A percentile compares a stretch with the other conserved stretches of the same genome.
Evolutionary conservation across 768 basidiomycete genomes (phyloP).

Genomic region (Lentinus tigrinus): DNA sequence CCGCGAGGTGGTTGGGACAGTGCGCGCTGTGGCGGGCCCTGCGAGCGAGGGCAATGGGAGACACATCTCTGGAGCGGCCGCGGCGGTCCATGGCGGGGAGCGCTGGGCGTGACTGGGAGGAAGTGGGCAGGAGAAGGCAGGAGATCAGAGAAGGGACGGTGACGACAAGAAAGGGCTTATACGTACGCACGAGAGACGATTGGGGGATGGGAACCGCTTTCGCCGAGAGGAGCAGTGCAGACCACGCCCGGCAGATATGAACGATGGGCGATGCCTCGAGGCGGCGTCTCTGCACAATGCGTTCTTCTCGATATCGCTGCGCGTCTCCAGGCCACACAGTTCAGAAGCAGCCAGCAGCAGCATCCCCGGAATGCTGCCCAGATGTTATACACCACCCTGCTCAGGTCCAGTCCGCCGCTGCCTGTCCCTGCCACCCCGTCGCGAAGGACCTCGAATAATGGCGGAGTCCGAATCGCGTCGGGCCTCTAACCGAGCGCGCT

Average conservation of each 20-base stretch:
- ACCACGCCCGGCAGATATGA: conserved; percentile 4
- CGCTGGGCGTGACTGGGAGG: conserved; percentile 10
- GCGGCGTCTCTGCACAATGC: conserved; percentile 6
- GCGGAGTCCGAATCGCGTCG: background rate
- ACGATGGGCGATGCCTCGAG: conserved; percentile 14
- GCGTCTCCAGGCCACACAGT: background rate
- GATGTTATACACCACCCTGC: too few relatives aligned
- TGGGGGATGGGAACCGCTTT: background rate
- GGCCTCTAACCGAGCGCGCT: conserved; percentile 1
- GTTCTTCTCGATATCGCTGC: background rate
- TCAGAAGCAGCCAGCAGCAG: background rate
- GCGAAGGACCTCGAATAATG: background rate
- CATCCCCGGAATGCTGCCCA: background rate
- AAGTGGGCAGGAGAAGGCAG: conserved; percentile 6
- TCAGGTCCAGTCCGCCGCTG: too few relatives aligned
- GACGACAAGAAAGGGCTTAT: conserved; percentile 21
- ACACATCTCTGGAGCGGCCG: conserved; percentile 28
- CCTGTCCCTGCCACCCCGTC: too few relatives aligned
- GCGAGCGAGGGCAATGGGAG: conserved; percentile 23
- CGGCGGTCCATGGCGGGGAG: conserved; percentile 26
- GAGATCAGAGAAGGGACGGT: conserved; percentile 17
- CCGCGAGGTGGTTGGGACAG: conserved; percentile 3
- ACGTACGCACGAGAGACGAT: conserved; percentile 9
- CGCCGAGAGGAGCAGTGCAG: background rate
- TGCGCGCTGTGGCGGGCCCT: conserved; percentile 16